These are phyloP conservation scores for Hericium rajendrae DNA, from an alignment of 768 basidiomycete genomes.

Conservation along the genomic window DNA sequence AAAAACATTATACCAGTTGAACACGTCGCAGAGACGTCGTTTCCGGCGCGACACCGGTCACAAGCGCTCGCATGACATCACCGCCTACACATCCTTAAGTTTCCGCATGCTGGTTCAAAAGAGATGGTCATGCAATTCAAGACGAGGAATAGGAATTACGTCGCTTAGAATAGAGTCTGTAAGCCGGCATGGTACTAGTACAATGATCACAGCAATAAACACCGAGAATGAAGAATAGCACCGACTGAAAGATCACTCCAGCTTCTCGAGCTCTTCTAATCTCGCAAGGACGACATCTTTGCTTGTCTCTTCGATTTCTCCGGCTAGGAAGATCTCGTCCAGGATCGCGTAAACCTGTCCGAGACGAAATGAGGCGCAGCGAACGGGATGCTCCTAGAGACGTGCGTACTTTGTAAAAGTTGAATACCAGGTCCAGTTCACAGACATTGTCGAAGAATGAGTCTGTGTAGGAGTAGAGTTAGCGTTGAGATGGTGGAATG, in stretches of 20 bases:
- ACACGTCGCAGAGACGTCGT: background rate
- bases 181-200: no score
- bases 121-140: no score
- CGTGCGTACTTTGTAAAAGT: conserved; percentile 82
- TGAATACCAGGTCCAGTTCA: conserved; percentile 96
- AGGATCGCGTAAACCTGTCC: conserved; percentile 90
- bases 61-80: background rate
- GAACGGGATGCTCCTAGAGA: background rate
- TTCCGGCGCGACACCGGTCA: background rate
- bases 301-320: conserved; percentile 96
- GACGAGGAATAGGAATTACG: no score
- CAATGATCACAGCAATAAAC: background rate
- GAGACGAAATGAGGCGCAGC: background rate
- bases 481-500: background rate
- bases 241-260: conserved; percentile 44
- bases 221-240: no score
- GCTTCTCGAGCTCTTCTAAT: conserved; percentile 86
- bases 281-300: conserved; percentile 91
- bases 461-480: conserved; percentile 38
- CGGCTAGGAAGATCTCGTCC: conserved; percentile 96
- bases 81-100: no score
- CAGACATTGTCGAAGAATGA: conserved; percentile 99
- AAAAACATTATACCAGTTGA: no score
- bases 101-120: no score
- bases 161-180: no score